Evolutionary conservation across 1,284 basidiomycete genomes (phyloP), one percentile per base, ranked within the genome.

Genomic region (Sparassis latifolia): DNA sequence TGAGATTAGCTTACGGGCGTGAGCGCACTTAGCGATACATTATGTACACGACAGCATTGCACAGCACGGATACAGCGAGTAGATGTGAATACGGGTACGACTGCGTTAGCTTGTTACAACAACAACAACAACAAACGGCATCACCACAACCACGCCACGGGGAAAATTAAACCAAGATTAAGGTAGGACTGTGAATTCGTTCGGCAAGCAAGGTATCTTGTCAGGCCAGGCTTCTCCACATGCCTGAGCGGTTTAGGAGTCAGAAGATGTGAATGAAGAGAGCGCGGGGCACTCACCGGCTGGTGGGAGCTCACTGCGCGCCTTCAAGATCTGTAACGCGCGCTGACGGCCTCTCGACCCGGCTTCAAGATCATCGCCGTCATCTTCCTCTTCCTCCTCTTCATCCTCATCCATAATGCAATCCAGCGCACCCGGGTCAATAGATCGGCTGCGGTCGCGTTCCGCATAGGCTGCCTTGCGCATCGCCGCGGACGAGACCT

Each of bases 141-240:
- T 20, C 20, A 20, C 20, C 20, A 20, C 20, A 20, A 20, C 20
- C 20, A 20, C 20, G 20, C 20, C 20, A 20, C 20, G 20, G 20
- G 20, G 20, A 20, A 20, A 20, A 20, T 61, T 59, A 59, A 52
- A 48, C 51, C 47, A 55, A 54, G 55, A 58, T 41, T 62, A 57
- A 48, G 48, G 47, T 49, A 53, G 52, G 42, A 51, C 50, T 48
- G 46, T 51, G 48, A 47, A 42, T 47, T 45, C 20, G 20, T 20
- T 53, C 39, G 42, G 49, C 44, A 51, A 49, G 42, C 45, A 42
- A 30, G 33, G 29, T 44, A 58, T 46, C 42, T 54, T 55, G 6
- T 61, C 54, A 66, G 30, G 80, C 84, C 59, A 89, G 68, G 71
- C 86, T 89, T 60, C 85, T 76, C 86, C 86, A 89, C 84, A 89